A percentile compares a stretch with the other conserved stretches of the same genome.
Conservation (phyloP, 2,329 filamentous ascomycete species). For the Gremmenia infestans region DNA sequence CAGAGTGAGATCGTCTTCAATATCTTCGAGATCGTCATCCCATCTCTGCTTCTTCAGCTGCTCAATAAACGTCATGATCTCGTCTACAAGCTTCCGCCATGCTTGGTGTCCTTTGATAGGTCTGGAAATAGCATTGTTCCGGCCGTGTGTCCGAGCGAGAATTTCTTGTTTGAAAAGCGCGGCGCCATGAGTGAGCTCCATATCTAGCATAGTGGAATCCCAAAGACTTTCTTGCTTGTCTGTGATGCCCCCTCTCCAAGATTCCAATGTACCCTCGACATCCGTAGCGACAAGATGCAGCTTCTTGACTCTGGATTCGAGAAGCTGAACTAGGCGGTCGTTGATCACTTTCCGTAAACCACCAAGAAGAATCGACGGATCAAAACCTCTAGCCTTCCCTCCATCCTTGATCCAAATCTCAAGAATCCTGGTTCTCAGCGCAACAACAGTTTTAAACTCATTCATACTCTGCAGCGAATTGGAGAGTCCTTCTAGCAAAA, state of each 20-base stretch:
- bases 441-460: slow-evolving; percentile 65
- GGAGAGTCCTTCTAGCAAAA: slow-evolving; percentile 57
- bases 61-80: slow-evolving; percentile 57
- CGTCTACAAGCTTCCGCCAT: slow-evolving; percentile 71
- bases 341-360: slow-evolving; percentile 66
- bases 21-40: slow-evolving; percentile 66
- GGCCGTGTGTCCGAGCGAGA: slow-evolving; percentile 65
- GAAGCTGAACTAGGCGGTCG: slow-evolving; percentile 56
- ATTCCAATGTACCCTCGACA: slow-evolving; percentile 55
- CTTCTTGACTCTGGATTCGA: slow-evolving; percentile 58
- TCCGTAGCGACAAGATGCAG: slow-evolving; percentile 62
- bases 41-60: slow-evolving; percentile 64
- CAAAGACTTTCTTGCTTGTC: slow-evolving; percentile 57
- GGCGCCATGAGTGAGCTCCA: slow-evolving; percentile 62
- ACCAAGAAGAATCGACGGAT: slow-evolving; percentile 64
- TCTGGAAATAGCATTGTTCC: slow-evolving; percentile 59
- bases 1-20: slow-evolving; percentile 68
- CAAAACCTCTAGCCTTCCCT: slow-evolving; percentile 58
- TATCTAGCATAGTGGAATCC: slow-evolving; percentile 58
- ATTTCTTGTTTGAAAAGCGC: slow-evolving; percentile 64
- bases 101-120: slow-evolving; percentile 60
- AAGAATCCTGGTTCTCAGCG: slow-evolving; percentile 64
- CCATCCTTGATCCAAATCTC: slow-evolving; percentile 72
- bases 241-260: slow-evolving; percentile 53
- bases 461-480: slow-evolving; percentile 53